Evolutionary conservation across 2,329 filamentous ascomycete species (phyloP), one percentile per base, ranked within the genome.

Genomic region (Periglandula ipomoeae): DNA sequence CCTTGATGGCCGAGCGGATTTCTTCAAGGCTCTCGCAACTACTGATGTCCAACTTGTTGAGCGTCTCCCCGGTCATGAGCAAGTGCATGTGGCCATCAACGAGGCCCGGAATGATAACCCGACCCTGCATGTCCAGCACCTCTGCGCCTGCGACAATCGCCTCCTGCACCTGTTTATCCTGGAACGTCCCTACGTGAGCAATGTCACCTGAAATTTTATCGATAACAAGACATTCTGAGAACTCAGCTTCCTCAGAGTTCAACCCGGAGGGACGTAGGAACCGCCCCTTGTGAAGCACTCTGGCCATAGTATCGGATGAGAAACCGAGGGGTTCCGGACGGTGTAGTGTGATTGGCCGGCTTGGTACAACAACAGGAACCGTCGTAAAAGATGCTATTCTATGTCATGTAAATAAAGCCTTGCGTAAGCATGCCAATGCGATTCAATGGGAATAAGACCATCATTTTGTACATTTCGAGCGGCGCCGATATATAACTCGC

Each of bases 51-150:
- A 44, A n/a, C 41, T 44, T 44, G 24, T 44, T 44, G 13, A 44
- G 24, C 11, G 41, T 30, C 19, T 44, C 41, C 0, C 70, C 70
- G 6, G 71, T 61, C 11, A 69, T 56, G 1, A 72, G 56, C 13
- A 73, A 62, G 53, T 73, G 70, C 61, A 69, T 70, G 46, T 72
- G 70, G 2, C 65, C 66, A 52, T 72, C 69, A 20, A 72, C 66
- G 55, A 72, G 71, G 1, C 68, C 65, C 2, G 70, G 68, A 1
- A 72, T 54, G 4, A 57, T 22, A 5, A 51, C 22, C 7, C 49
- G 45, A 9, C 38, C 43, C 11, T 44, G 23, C 51, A 53, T 49
- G 46, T 51, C 49, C 3, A 47, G 30, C n/a, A 48, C 20, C 30
- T 41, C 10, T 10, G 51, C 49, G 6, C 49, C 49, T 3, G 46